Evolutionary conservation across 2,329 filamentous ascomycete species (phyloP).

Genomic region (Chaetoscypha palmicola): DNA sequence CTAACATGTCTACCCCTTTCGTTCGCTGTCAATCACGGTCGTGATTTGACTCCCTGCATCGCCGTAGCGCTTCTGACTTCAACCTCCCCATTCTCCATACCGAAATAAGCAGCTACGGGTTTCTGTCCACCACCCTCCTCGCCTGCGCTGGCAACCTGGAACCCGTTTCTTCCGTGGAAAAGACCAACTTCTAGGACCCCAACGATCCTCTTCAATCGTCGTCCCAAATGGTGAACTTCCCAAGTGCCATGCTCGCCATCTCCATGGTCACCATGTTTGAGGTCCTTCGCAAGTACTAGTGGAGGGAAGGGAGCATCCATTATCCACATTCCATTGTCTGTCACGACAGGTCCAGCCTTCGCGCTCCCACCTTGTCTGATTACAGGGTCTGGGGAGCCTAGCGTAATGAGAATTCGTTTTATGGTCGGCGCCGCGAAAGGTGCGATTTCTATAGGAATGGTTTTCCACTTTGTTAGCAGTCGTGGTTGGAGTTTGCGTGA

Average conservation of each 20-base stretch:
- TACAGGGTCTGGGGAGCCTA: slow-evolving; percentile 66
- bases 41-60: slow-evolving; percentile 24
- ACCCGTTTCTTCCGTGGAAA: slow-evolving; percentile 76
- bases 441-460: slow-evolving; percentile 88
- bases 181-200: slow-evolving; percentile 90
- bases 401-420: slow-evolving; percentile 58
- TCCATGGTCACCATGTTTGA: slow-evolving; percentile 37
- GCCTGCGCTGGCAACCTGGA: slow-evolving; percentile 55
- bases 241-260: slow-evolving; percentile 61
- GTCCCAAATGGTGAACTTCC: slow-evolving; percentile 71
- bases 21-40: slow-evolving; percentile 15
- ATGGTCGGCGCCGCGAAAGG: slow-evolving; percentile 77
- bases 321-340: slow-evolving; percentile 82
- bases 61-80: slow-evolving; percentile 42
- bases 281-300: slow-evolving; percentile 56
- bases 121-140: slow-evolving; percentile 69
- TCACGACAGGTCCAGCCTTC: slow-evolving; percentile 78
- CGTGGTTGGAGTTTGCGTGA: slow-evolving; percentile 80
- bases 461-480: slow-evolving; percentile 70
- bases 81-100: slow-evolving; percentile 70
- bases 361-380: slow-evolving; percentile 66
- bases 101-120: slow-evolving; percentile 91
- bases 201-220: slow-evolving; percentile 69
- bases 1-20: too few species aligned
- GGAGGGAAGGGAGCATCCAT: slow-evolving; percentile 84